A percentile compares a stretch with the other conserved stretches of the same genome.
Evolutionary conservation across 1,284 basidiomycete genomes (phyloP).

Genomic region (Abortiporus biennis): DNA sequence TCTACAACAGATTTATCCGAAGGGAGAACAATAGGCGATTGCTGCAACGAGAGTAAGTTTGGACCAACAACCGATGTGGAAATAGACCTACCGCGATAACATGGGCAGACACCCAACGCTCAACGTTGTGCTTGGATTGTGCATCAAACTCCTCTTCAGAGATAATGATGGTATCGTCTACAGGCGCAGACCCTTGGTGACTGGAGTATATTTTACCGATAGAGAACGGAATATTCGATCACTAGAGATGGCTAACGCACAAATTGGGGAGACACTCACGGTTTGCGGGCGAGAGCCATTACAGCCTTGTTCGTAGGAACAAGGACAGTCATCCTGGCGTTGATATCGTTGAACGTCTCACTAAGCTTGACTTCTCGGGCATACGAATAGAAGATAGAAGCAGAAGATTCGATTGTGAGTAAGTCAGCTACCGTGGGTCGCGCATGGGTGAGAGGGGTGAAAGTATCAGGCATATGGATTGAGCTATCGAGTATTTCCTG

Average conservation of each 20-base stretch:
- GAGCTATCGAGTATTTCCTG: conserved; percentile 23
- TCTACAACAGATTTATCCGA: conserved; percentile 24
- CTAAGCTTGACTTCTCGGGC: conserved; percentile 64
- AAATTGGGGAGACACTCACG: conserved; percentile 37
- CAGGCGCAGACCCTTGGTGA: conserved; percentile 44
- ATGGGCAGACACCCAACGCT: conserved; percentile 68
- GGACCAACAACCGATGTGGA: conserved; percentile 2
- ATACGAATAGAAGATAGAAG: conserved; percentile 78
- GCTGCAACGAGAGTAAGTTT: conserved; percentile 21
- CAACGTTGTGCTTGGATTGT: conserved; percentile 54
- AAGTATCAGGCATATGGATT: conserved; percentile 13
- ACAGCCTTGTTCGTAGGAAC: conserved; percentile 78
- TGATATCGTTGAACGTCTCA: conserved; percentile 35
- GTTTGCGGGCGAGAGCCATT: conserved; percentile 69
- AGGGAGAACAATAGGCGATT: conserved; percentile 36
- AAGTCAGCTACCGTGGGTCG: conserved; percentile 58
- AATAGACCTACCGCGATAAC: too few species aligned
- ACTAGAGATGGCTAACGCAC: neutral
- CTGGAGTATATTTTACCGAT: conserved; percentile 24
- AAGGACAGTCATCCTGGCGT: conserved; percentile 47
- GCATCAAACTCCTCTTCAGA: conserved; percentile 60
- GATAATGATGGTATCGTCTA: conserved; percentile 42
- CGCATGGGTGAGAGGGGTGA: conserved; percentile 20
- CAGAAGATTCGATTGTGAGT: conserved; percentile 63
- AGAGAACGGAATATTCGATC: neutral